Base-by-base conservation (phyloP, 805 yeast species). In the Teunomyces cretensis region DNA sequence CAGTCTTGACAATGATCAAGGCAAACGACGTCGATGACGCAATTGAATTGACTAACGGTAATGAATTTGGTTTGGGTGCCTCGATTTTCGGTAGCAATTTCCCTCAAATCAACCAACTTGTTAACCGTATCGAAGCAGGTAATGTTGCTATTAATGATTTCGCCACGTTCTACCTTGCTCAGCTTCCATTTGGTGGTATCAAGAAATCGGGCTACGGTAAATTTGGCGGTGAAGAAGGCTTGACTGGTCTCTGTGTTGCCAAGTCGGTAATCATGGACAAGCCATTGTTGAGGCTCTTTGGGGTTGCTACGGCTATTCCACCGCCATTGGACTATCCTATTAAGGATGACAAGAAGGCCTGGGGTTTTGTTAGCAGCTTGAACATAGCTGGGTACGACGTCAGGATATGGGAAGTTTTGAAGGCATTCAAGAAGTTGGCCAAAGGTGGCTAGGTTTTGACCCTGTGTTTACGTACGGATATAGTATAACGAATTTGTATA, bases 191-290 rank as follows among this genome's bases (percentile, higher is more conserved):
- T 68, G 99, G 99, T 44, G 99, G 99, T 26, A 80, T 80, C 22
- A 84, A 84, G 54, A 94, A 90, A 38, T 86, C 96, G 5, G 99
- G 99, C 0, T 94, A 90, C 60, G 99, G 99, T 46, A 92, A 92
- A 62, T 94, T 94, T 70, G 96, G 97, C 16, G 99, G 99, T 39
- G 96, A 86, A 61, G 99, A 94, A 72, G 99, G 99, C 1, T 74
- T 94, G 35, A 80, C 88, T 33, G 97, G 97, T 0, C 72, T 94
- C 37, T 92, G 98, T 63, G 76, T 83, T 45, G 87, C 89, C 44
- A 94, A 94, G 61, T 83, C 95, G 36, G 80, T 94, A 3, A 90
- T 96, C 48, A 86, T 79, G 72, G 98, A 94, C 68, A 82, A 80
- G 51, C 78, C 85, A 38, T 83, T 92, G 17, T 80, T 88, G 53